Conservation (phyloP, 164 flowering plant species). For the Macadamia tetraphylla region DNA sequence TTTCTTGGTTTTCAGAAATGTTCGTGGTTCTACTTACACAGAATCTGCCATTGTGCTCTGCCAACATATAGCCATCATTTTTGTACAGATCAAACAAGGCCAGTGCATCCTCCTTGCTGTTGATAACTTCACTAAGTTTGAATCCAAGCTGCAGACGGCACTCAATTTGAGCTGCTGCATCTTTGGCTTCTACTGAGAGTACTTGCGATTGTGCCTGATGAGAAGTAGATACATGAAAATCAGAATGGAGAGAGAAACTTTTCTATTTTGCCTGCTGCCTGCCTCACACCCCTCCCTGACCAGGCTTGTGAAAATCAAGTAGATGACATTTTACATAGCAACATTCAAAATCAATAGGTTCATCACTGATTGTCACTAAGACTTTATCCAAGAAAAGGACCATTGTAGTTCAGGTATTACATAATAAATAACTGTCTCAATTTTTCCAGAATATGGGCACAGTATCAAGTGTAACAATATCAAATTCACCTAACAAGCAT, state of each 20-base stretch:
- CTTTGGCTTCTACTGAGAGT: conserved; percentile 70
- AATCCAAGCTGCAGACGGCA: conserved; percentile 66
- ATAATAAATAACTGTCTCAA: too few species aligned
- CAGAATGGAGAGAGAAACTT: neutral
- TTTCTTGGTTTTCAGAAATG: neutral
- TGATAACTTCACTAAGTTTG: conserved; percentile 64
- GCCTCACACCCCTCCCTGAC: neutral
- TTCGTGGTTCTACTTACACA: conserved; percentile 47
- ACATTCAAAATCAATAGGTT: too few species aligned
- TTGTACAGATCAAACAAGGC: conserved; percentile 67
- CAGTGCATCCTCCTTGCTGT: conserved; percentile 54
- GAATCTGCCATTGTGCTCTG: conserved; percentile 62
- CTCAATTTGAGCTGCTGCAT: conserved; percentile 76
- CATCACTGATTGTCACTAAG: too few species aligned
- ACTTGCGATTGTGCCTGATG: conserved; percentile 35
- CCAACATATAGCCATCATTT: conserved; percentile 68
- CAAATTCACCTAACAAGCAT: too few species aligned
- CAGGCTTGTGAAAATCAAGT: too few species aligned
- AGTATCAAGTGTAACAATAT: too few species aligned
- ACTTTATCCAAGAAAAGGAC: too few species aligned
- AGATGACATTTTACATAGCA: too few species aligned
- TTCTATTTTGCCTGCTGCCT: neutral
- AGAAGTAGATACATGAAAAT: neutral
- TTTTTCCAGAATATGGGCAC: too few species aligned
- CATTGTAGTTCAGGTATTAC: too few species aligned